Conservation (phyloP, 108 stramenopile species). For the Aurantiochytrium sp. region DNA sequence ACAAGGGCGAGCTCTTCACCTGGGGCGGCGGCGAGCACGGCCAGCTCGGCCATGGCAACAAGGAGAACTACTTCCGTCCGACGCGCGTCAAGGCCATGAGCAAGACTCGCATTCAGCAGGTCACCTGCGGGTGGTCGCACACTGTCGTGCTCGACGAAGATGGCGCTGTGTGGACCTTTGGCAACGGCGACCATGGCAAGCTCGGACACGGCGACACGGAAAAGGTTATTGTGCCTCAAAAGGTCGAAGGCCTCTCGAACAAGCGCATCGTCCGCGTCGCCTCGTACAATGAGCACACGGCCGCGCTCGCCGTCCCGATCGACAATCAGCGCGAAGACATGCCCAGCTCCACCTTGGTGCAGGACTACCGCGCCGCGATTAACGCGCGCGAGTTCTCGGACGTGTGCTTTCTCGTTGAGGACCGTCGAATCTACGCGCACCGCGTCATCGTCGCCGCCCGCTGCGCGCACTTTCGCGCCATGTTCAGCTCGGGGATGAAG, state of each 20-base stretch:
- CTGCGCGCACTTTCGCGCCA: conserved; percentile 82
- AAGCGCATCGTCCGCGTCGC: conserved; percentile 81
- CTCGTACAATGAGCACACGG: conserved; percentile 95
- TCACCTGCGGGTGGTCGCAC: conserved; percentile 91
- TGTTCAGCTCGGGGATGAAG: conserved; percentile 80
- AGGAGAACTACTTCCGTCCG: conserved; percentile 75
- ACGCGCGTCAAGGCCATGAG: conserved; percentile 71
- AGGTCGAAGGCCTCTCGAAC: conserved; percentile 77
- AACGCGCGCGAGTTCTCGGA: conserved; percentile 77
- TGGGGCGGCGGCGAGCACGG: conserved; percentile 84
- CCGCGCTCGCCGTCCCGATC: conserved; percentile 61
- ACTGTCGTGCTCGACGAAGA: conserved; percentile 75
- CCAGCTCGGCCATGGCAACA: conserved; percentile 87
- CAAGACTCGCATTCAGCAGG: not conserved
- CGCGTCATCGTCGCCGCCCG: conserved; percentile 79
- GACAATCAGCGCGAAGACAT: conserved; percentile 64
- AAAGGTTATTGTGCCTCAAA: conserved; percentile 77
- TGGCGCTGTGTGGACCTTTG: conserved; percentile 75
- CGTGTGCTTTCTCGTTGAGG: conserved; percentile 87
- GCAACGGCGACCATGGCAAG: conserved; percentile 78
- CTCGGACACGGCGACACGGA: conserved; percentile 78
- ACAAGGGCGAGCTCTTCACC: conserved; percentile 79
- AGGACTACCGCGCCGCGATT: conserved; percentile 77
- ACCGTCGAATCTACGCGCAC: conserved; percentile 77
- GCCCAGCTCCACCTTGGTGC: conserved; percentile 70